Percentiles rank a stretch among this genome's conserved stretches.
These are phyloP conservation scores for Fraxinus paxiana DNA, from an alignment of 305 asterid species.

Conservation along the genomic window DNA sequence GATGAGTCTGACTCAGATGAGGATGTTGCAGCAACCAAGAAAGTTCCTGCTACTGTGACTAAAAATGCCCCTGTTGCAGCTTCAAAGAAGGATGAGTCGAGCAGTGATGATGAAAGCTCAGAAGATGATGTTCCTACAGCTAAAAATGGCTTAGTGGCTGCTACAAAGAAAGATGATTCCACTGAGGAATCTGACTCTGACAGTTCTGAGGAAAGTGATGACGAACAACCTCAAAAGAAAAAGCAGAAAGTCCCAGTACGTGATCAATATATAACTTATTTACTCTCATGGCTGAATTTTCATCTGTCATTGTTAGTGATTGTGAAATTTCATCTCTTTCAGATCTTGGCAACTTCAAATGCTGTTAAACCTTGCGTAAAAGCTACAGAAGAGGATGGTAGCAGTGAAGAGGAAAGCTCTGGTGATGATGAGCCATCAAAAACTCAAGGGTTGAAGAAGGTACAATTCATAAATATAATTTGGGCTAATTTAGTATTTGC, in stretches of 20 bases:
- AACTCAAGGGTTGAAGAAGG: slow-evolving; percentile 15
- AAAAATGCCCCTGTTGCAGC: slow-evolving; percentile 2
- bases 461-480: not conserved
- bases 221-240: slow-evolving; percentile 47
- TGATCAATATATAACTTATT: not conserved
- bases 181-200: slow-evolving; percentile 27
- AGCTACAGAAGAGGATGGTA: slow-evolving; percentile 1
- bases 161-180: slow-evolving; percentile 22
- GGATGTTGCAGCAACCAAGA: slow-evolving; percentile 24
- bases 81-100: slow-evolving; percentile 21
- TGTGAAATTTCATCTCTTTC: not conserved
- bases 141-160: slow-evolving; percentile 20
- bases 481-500: not conserved
- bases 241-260: slow-evolving; percentile 34
- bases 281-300: not conserved
- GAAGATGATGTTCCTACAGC: slow-evolving; percentile 24
- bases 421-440: slow-evolving; percentile 35
- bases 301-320: not conserved
- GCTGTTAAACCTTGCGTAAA: slow-evolving; percentile 20
- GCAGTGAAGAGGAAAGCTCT: slow-evolving; percentile 44
- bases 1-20: slow-evolving; percentile 26
- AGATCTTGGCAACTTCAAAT: slow-evolving; percentile 3
- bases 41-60: slow-evolving; percentile 14
- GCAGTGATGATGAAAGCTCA: slow-evolving; percentile 29
- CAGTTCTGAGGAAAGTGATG: slow-evolving; percentile 52